These are phyloP conservation scores for Gloeostereum incarnatum DNA, from an alignment of 768 basidiomycete species.

Conservation along the genomic window DNA sequence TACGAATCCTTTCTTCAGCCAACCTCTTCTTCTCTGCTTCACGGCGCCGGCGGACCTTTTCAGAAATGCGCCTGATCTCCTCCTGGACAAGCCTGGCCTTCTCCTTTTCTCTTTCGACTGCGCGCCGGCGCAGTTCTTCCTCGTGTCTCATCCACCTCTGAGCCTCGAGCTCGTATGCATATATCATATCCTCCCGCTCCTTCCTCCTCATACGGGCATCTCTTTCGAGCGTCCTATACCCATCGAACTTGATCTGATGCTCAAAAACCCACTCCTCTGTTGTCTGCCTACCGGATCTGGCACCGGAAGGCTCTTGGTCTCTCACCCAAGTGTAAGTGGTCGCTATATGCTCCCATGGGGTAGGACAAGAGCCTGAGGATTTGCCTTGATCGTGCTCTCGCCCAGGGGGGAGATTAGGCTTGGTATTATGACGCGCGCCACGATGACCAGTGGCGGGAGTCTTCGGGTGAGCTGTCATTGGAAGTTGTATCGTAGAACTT, in stretches of 20 bases:
- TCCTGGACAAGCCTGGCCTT: conserved; percentile 40
- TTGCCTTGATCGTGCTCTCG: no score
- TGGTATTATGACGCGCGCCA: no score
- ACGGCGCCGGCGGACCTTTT: conserved; percentile 36
- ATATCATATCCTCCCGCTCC: conserved; percentile 43
- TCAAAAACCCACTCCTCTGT: conserved; percentile 60
- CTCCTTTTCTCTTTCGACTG: conserved; percentile 35
- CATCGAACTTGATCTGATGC: conserved; percentile 37
- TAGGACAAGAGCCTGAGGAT: no score
- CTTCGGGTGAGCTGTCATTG: no score
- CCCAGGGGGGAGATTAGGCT: no score
- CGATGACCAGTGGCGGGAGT: no score
- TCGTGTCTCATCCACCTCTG: conserved; percentile 45
- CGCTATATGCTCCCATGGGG: conserved; percentile 32
- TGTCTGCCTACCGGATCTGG: conserved; percentile 34
- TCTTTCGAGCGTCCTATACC: conserved; percentile 16
- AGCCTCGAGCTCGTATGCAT: conserved; percentile 40
- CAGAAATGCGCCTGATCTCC: conserved; percentile 46
- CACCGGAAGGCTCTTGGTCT: conserved; percentile 39
- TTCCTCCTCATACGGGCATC: conserved; percentile 23
- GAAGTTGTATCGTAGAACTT: no score
- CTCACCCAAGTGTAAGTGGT: conserved; percentile 39
- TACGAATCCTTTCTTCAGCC: conserved; percentile 44
- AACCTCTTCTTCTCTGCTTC: conserved; percentile 38
- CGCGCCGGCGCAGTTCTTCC: conserved; percentile 32